Conservation (phyloP, 169 alveolate species). For the Cryptosporidium meleagridis region DNA sequence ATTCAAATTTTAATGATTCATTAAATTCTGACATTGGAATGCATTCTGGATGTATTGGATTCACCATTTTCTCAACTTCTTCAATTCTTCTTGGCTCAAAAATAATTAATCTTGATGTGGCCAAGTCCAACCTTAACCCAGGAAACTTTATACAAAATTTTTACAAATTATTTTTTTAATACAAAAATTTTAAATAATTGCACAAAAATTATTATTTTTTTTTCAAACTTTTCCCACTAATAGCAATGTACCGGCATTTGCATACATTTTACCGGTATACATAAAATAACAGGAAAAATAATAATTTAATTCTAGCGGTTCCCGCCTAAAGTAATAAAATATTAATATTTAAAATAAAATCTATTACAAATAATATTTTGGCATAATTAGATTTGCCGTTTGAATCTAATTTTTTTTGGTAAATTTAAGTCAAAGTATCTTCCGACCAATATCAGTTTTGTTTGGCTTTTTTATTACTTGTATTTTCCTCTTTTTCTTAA, state of each 20-base stretch:
- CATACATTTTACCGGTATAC: slow-evolving; percentile 24
- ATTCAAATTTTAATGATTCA: slow-evolving; percentile 32
- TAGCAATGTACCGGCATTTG: slow-evolving; percentile 19
- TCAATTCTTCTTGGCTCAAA: background rate
- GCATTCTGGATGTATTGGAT: slow-evolving; percentile 50
- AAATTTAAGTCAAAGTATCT: background rate
- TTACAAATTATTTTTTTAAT: too few species aligned
- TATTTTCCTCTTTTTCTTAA: background rate
- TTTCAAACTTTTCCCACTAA: background rate
- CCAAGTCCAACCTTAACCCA: too few species aligned
- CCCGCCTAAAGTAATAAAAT: background rate
- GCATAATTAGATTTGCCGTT: background rate
- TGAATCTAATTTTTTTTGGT: background rate
- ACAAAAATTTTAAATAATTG: background rate
- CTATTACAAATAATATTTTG: background rate
- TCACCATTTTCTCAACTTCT: slow-evolving; percentile 44
- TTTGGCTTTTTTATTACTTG: background rate
- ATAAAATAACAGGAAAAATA: background rate
- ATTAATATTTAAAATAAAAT: background rate
- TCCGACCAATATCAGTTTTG: background rate
- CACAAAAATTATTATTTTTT: background rate
- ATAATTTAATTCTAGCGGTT: background rate
- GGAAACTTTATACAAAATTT: too few species aligned
- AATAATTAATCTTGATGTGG: too few species aligned
- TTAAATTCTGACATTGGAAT: slow-evolving; percentile 57